Conservation (phyloP, 352 stramenopile genomes). For the Pythium rishiriense region DNA sequence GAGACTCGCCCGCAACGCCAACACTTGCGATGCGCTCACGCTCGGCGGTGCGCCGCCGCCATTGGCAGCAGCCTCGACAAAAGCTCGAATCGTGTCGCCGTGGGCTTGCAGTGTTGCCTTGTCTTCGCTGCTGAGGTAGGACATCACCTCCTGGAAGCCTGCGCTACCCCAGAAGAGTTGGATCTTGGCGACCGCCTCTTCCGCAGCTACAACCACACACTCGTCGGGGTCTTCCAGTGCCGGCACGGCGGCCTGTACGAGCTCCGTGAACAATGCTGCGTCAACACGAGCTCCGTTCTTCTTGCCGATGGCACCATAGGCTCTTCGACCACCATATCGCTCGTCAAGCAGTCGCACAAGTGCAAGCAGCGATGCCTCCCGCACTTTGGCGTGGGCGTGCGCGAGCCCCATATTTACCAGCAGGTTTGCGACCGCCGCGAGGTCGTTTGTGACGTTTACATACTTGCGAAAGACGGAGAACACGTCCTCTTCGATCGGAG, state of each 20-base stretch:
- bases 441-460: slow-evolving; percentile 53
- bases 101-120: slow-evolving; percentile 53
- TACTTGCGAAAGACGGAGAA: slow-evolving; percentile 72
- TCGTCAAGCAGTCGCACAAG: slow-evolving; percentile 60
- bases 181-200: slow-evolving; percentile 67
- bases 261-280: slow-evolving; percentile 47
- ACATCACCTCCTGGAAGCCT: slow-evolving; percentile 43
- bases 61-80: slow-evolving; percentile 32
- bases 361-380: slow-evolving; percentile 50
- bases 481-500: slow-evolving; percentile 49
- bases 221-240: slow-evolving; percentile 60
- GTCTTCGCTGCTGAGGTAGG: slow-evolving; percentile 69
- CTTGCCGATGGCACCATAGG: not conserved
- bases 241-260: slow-evolving; percentile 63
- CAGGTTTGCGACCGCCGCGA: slow-evolving; percentile 53
- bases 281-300: slow-evolving; percentile 36
- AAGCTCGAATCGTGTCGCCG: slow-evolving; percentile 48
- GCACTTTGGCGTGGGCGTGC: slow-evolving; percentile 35
- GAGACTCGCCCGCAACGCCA: slow-evolving; percentile 23
- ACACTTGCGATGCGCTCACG: slow-evolving; percentile 24
- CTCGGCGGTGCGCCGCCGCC: slow-evolving; percentile 1
- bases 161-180: slow-evolving; percentile 49
- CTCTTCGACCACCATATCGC: slow-evolving; percentile 30
- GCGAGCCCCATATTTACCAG: slow-evolving; percentile 66
- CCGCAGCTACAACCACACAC: slow-evolving; percentile 56